These are phyloP conservation scores for Cyphellophora attinorum DNA, from an alignment of 2,329 filamentous ascomycete species.

Conservation along the genomic window DNA sequence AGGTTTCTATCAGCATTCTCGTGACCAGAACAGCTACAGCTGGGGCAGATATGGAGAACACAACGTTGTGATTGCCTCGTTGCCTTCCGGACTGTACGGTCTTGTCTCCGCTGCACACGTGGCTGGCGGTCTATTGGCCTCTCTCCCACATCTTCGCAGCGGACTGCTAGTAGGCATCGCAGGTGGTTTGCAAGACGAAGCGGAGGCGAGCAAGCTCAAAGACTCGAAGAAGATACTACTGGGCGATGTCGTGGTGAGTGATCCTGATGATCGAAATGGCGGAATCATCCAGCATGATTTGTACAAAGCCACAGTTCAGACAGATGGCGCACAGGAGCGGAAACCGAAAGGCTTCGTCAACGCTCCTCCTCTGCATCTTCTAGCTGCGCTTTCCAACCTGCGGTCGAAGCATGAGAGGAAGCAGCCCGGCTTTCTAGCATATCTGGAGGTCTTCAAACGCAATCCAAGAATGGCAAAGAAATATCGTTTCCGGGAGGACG, in stretches of 20 bases:
- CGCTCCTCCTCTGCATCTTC: conserved; percentile 15
- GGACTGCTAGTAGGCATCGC: conserved; percentile 24
- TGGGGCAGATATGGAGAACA: conserved; percentile 22
- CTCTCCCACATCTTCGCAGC: conserved; percentile 23
- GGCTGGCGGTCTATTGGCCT: conserved; percentile 22
- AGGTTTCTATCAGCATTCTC: too few relatives aligned
- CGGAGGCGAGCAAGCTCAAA: conserved; percentile 3
- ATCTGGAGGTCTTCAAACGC: not conserved
- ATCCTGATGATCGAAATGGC: conserved; percentile 10
- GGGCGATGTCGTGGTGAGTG: conserved; percentile 18
- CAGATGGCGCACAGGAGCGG: conserved; percentile 12
- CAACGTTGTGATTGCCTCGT: conserved; percentile 22
- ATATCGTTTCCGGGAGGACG: not conserved
- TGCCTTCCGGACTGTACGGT: conserved; percentile 24
- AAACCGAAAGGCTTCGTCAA: conserved; percentile 15
- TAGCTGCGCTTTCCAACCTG: conserved; percentile 12
- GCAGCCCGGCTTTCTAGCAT: conserved; percentile 1
- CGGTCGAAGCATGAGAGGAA: conserved; percentile 9
- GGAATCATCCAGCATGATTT: conserved; percentile 24
- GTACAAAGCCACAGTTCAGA: too few relatives aligned
- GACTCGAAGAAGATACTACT: conserved; percentile 18
- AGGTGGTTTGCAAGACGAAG: conserved; percentile 22
- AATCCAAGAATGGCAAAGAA: not conserved
- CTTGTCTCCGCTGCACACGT: conserved; percentile 23
- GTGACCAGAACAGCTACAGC: conserved; percentile 22